These are phyloP conservation scores for Oehlia diaphana DNA, from an alignment of 192 early-diverging fungal genomes.

Conservation along the genomic window DNA sequence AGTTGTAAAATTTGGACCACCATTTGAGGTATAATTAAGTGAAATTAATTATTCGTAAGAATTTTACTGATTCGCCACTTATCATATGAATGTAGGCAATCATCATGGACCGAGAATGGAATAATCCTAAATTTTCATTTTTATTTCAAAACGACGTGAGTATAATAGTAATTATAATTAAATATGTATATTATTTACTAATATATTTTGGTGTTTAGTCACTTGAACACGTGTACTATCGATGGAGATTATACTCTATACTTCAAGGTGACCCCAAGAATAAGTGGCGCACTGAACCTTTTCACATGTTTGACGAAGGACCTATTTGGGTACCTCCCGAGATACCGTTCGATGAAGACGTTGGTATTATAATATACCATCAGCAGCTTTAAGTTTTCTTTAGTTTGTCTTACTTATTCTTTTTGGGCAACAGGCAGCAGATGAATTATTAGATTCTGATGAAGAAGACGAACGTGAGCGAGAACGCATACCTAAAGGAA, in stretches of 20 bases:
- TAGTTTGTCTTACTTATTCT: constrained; percentile 10
- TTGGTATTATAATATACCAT: constrained; percentile 33
- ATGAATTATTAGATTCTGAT: constrained; percentile 42
- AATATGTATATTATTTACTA: not conserved
- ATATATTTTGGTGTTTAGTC: constrained; percentile 37
- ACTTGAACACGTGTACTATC: constrained; percentile 83
- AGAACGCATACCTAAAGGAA: constrained; percentile 47
- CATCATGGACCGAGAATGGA: constrained; percentile 62
- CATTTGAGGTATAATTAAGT: constrained; percentile 56
- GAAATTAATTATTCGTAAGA: too few relatives aligned
- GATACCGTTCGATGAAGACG: constrained; percentile 66
- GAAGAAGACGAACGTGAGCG: constrained; percentile 53
- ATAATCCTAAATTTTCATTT: constrained; percentile 72
- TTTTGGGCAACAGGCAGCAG: constrained; percentile 31
- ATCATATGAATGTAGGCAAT: constrained; percentile 38
- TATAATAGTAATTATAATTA: not conserved
- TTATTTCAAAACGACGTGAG: constrained; percentile 69
- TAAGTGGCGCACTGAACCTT: constrained; percentile 75
- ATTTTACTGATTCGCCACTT: not conserved
- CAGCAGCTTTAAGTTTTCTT: constrained; percentile 26
- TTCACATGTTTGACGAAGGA: constrained; percentile 85
- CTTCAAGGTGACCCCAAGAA: constrained; percentile 77
- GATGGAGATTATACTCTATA: constrained; percentile 89
- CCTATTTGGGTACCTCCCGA: constrained; percentile 86
- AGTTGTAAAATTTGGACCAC: constrained; percentile 69